Conservation (phyloP, 1,139 yeast species). For the Saccharomyces hybrid region DNA sequence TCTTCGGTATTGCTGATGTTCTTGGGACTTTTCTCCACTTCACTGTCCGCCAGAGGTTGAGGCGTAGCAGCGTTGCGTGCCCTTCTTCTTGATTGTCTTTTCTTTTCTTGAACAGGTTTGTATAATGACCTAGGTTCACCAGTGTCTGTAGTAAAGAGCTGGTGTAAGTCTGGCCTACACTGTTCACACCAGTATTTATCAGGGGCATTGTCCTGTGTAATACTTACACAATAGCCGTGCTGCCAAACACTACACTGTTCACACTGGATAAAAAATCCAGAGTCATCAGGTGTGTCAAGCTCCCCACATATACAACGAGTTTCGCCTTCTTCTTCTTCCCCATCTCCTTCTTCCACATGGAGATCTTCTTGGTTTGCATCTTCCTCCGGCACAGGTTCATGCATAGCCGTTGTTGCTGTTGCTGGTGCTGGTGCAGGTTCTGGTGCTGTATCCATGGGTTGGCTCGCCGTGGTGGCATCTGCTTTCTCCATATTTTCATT, state of each 20-base stretch:
- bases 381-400: not conserved
- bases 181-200: constrained; percentile 91
- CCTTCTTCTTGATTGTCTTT: constrained; percentile 15
- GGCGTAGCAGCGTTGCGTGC: constrained; percentile 9
- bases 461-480: not conserved
- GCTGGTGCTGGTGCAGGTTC: not conserved
- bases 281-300: constrained; percentile 44
- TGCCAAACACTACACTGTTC: constrained; percentile 95
- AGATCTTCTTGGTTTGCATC: not conserved
- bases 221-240: constrained; percentile 92
- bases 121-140: constrained; percentile 35
- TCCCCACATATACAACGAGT: constrained; percentile 88
- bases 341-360: constrained; percentile 15
- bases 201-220: constrained; percentile 51
- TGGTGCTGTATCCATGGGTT: not conserved
- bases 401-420: not conserved
- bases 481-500: not conserved
- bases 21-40: constrained; percentile 9
- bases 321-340: constrained; percentile 56
- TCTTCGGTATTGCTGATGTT: constrained; percentile 9
- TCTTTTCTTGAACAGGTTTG: constrained; percentile 35
- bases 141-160: constrained; percentile 41
- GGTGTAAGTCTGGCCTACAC: constrained; percentile 78
- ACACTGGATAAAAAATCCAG: constrained; percentile 71
- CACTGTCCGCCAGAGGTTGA: constrained; percentile 17